These are phyloP conservation scores for Neurospora intermedia DNA, from an alignment of 495 filamentous ascomycete genomes.

Conservation along the genomic window DNA sequence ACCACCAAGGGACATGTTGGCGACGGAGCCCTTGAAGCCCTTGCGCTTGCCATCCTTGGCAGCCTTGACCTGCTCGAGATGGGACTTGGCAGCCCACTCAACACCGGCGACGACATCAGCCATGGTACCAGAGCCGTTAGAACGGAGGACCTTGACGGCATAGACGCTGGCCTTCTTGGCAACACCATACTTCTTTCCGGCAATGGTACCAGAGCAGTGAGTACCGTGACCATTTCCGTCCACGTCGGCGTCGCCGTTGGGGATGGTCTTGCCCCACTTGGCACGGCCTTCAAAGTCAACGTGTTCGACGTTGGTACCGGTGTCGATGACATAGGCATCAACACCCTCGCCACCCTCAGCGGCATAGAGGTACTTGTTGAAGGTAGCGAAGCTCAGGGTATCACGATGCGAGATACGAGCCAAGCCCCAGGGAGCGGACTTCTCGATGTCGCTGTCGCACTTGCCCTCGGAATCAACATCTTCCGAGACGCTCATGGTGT, in stretches of 20 bases:
- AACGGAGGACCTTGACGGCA: slow-evolving; percentile 95
- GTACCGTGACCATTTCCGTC: slow-evolving; percentile 99
- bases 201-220: slow-evolving; percentile 97
- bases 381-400: slow-evolving; percentile 73
- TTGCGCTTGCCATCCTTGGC: slow-evolving; percentile 80
- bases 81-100: slow-evolving; percentile 79
- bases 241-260: slow-evolving; percentile 65
- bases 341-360: slow-evolving; percentile 92
- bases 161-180: slow-evolving; percentile 96
- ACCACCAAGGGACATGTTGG: slow-evolving; percentile 98
- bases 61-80: slow-evolving; percentile 59
- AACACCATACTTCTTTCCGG: slow-evolving; percentile 97
- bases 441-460: slow-evolving; percentile 52
- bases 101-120: slow-evolving; percentile 97
- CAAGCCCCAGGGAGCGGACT: slow-evolving; percentile 93
- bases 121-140: slow-evolving; percentile 97
- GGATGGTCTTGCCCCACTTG: slow-evolving; percentile 94
- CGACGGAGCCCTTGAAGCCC: slow-evolving; percentile 95
- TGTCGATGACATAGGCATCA: slow-evolving; percentile 98
- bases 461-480: slow-evolving; percentile 13
- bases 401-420: slow-evolving; percentile 95
- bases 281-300: slow-evolving; percentile 97
- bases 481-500: slow-evolving; percentile 47
- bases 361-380: slow-evolving; percentile 96
- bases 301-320: slow-evolving; percentile 85